These are phyloP conservation scores for Rhynchospora breviuscula DNA, from an alignment of 176 grass and related monocot species.

Conservation along the genomic window DNA sequence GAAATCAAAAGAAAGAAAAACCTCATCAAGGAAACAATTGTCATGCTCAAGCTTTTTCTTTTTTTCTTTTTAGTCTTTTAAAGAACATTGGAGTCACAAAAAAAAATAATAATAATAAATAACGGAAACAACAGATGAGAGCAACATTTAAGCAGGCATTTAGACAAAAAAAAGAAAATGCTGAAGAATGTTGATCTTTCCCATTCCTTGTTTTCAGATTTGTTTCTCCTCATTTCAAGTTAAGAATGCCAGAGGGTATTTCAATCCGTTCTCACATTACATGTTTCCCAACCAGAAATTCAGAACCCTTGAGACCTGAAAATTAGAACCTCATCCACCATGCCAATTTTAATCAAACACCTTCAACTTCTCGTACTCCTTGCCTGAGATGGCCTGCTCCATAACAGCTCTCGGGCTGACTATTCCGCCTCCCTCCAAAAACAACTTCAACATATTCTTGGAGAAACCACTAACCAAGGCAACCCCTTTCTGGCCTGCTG, in stretches of 20 bases:
- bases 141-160: neutral
- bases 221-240: neutral
- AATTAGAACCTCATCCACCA: neutral
- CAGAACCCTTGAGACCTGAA: neutral
- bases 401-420: slow-evolving; percentile 38
- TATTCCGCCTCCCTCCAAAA: slow-evolving; percentile 38
- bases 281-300: neutral
- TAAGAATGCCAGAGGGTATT: neutral
- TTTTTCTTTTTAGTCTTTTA: neutral
- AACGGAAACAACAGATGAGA: neutral
- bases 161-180: neutral
- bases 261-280: neutral
- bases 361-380: slow-evolving; percentile 45
- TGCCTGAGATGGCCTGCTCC: slow-evolving; percentile 53
- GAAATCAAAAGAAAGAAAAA: neutral
- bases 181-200: neutral
- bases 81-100: neutral
- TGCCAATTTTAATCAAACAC: slow-evolving; percentile 39
- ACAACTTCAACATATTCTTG: slow-evolving; percentile 69
- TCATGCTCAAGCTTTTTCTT: neutral
- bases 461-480: slow-evolving; percentile 79
- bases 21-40: neutral
- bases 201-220: neutral
- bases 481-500: slow-evolving; percentile 44
- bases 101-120: neutral